Evolutionary conservation across 495 filamentous ascomycete genomes (phyloP), one percentile per base, ranked within the genome.

Genomic region (Lophiostoma macrostomum): DNA sequence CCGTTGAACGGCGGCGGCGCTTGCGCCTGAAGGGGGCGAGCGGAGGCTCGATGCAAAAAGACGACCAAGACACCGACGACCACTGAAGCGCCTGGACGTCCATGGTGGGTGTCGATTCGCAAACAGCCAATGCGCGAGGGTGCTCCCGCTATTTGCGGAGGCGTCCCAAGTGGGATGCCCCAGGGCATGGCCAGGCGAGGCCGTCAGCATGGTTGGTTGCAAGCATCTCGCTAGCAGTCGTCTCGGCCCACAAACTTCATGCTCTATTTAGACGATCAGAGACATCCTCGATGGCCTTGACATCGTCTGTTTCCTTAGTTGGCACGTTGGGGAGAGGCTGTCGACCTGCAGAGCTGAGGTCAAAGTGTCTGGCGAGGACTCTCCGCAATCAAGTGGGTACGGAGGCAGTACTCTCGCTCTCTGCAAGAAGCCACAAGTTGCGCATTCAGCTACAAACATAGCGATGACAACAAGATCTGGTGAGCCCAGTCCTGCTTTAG

Each of bases 1-100:
- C 49, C 12, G 11, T 19, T 18, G 24, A 16, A 38, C n/a, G n/a
- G 25, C 22, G 18, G 37, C 53, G 50, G 59, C 59, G 59, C 53
- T 53, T 58, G 54, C 53, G 45, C 36, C 30, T 53, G 53, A 48
- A 39, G 23, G 52, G n/a, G 57, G 31, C 54, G 50, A 50, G 50
- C 36, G 35, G 29, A 41, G 39, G 50, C 38, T 32, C 44, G 46
- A 46, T 32, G 46, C 27, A 36, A 20, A 31, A 40, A 46, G 22
- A n/a, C n/a, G 44, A 31, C 40, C 13, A 18, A 49, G 44, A 27
- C 24, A 22, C 29, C 35, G 25, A 20, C 36, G 45, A 45, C 58
- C 58, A 61, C 46, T 61, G 40, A 50, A 40, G 44, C 42, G 57
- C 43, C 18, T 16, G 24, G 35, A 35, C 27, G 29, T 31, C 10